Base-by-base conservation (phyloP, 768 basidiomycete genomes). In the Collybia sordida region DNA sequence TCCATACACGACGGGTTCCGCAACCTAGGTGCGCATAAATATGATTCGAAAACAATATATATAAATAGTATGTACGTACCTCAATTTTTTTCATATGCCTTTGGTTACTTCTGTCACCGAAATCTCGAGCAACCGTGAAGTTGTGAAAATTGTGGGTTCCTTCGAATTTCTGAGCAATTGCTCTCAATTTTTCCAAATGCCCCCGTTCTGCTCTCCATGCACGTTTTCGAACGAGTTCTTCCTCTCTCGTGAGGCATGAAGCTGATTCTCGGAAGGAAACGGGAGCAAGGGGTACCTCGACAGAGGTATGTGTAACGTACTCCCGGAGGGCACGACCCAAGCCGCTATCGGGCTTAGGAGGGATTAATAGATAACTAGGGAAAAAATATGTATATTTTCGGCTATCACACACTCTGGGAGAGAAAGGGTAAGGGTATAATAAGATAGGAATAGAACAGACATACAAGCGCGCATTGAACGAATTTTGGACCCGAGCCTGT, bases 101-200 rank as follows among this genome's bases (percentile, higher is more conserved):
- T 58, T 86, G 80, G 58, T 87, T 88, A 51, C 88, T 90, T 17
- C 82, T 77, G 64, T 98, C 96, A 4, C 78, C 70, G 67, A 88
- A 93, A 42, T 91, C 91, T 40, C 88, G 83, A 2, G 85, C 90
- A 45, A 98, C 83, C 0, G 97, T 98, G 60, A 95, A 98, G 64
- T 98, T 98, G 68, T 97, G 94, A 67, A 96, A 99, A 66, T 98
- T 98, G 68, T 97, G 94, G 2, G 92, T 91, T 6, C 91, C 95
- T 56, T 88, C 79, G 60, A 84, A 98, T 60, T 76, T 81, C 45
- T 75, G 72, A 4, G 85, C 81, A 1, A 80, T 66, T 12, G 65
- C 69, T 46, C 86, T 75, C 23, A 97, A 71, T 28, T 68, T 60
- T 41, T 75, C 77, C 21, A 97, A 52, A 19, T 82, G 78, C 7